Evolutionary conservation across 2,329 filamentous ascomycete genomes (phyloP).

Genomic region (Periconia macrospinosa): DNA sequence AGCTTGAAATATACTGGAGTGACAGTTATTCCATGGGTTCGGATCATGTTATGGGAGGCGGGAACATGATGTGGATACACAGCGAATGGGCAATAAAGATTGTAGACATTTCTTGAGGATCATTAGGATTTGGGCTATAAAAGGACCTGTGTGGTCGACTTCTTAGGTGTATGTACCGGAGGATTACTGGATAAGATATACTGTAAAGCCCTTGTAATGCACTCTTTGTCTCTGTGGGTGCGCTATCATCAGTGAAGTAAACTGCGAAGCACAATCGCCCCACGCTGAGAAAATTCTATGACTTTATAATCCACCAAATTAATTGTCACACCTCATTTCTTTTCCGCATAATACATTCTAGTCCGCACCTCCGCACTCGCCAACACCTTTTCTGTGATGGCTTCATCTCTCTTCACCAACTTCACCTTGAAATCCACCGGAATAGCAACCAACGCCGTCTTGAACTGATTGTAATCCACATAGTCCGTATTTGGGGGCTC

Average conservation of each 20-base stretch:
- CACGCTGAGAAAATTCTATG: too few species aligned
- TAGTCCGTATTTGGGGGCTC: slow-evolving; percentile 64
- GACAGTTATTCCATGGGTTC: slow-evolving; percentile 42
- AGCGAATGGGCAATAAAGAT: slow-evolving; percentile 26
- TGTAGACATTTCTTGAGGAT: neutral
- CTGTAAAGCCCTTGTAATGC: too few species aligned
- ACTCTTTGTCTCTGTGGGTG: too few species aligned
- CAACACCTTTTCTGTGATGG: slow-evolving; percentile 46
- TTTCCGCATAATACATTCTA: slow-evolving; percentile 50
- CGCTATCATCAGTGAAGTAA: too few species aligned
- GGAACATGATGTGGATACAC: slow-evolving; percentile 36
- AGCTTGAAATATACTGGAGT: slow-evolving; percentile 35
- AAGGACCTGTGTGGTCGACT: too few species aligned
- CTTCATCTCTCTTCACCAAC: slow-evolving; percentile 55
- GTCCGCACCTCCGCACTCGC: slow-evolving; percentile 50
- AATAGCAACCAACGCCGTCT: slow-evolving; percentile 62
- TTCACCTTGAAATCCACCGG: slow-evolving; percentile 61
- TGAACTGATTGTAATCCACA: slow-evolving; percentile 64
- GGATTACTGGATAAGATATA: too few species aligned
- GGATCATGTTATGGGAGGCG: slow-evolving; percentile 47
- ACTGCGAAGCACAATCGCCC: too few species aligned
- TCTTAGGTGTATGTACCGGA: too few species aligned
- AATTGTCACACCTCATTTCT: neutral
- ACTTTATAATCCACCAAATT: too few species aligned
- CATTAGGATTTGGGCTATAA: too few species aligned